Evolutionary conservation across 139 green algal species (phyloP), one percentile per base, ranked within the genome.

Genomic region (Coccomyxa sp.): DNA sequence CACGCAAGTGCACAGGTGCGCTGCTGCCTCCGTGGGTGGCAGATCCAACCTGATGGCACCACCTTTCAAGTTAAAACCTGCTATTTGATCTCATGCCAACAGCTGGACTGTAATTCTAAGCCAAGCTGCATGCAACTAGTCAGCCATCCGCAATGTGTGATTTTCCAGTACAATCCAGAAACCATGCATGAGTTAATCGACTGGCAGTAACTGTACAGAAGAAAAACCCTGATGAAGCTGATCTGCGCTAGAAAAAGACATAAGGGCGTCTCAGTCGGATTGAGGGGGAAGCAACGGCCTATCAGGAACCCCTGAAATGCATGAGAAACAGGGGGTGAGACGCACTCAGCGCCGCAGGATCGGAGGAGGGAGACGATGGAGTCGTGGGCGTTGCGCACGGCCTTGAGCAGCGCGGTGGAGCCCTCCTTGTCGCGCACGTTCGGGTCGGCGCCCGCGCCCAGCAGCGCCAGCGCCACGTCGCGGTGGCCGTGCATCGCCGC

Each of bases 341-440:
- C 77, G 13, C 17, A 68, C 77, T 71, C 32, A 32, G 60, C 79
- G 79, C 60, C 60, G 13, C 66, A 59, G 28, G 17, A 51, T 0
- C 25, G 14, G 31, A 82, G 60, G 17, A 71, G 31, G 28, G 74
- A 51, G 31, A 88, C 71, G 67, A 90, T 76, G 1, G 13, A 38
- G 32, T 90, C 87, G 21, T 89, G 81, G 31, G 83, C 88, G n/a
- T 79, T 58, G 28, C 83, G 80, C 80, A 85, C 89, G 0, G 88
- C 88, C 74, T 92, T 87, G 28, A 88, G 59, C 31, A 90, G 80
- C 27, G 87, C 85, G 25, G 83, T 84, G 83, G 77, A 79, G 13
- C 85, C 85, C 76, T 88, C 63, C 71, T 88, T 85, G 82, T 92
- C 88, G 17, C 58, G 68, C 0, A n/a, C 66, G 38, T 85, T 84